Percentiles rank a stretch among this genome's conserved stretches.
Evolutionary conservation across 2,329 filamentous ascomycete species (phyloP).

Genomic region (Fusarium burgessii): DNA sequence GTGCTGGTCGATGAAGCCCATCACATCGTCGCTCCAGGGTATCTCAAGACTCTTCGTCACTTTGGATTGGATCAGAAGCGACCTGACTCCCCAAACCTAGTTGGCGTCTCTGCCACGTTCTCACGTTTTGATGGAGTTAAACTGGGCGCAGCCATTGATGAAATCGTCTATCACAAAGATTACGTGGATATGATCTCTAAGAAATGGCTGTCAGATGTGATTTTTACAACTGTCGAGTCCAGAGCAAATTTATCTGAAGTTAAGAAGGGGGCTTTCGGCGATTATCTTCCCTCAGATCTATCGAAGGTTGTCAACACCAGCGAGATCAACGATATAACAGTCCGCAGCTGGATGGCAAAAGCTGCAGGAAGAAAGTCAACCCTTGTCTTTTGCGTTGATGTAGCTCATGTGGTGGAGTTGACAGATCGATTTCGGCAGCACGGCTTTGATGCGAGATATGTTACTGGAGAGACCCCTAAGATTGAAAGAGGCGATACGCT

Average conservation of each 20-base stretch:
- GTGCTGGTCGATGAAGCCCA: conserved; percentile 96
- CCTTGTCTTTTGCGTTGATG: conserved; percentile 92
- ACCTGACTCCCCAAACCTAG: conserved; percentile 69
- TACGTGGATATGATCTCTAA: conserved; percentile 79
- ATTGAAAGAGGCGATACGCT: conserved; percentile 76
- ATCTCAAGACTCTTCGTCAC: conserved; percentile 80
- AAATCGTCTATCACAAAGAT: conserved; percentile 93
- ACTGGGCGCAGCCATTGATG: conserved; percentile 87
- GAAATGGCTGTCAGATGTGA: conserved; percentile 90
- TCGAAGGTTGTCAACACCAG: conserved; percentile 86
- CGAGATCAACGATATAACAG: conserved; percentile 83
- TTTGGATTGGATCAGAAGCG: conserved; percentile 73
- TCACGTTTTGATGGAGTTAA: conserved; percentile 85
- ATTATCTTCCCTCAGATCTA: conserved; percentile 83
- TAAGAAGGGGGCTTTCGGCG: conserved; percentile 70
- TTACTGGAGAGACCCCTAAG: conserved; percentile 84
- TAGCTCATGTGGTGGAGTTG: conserved; percentile 81
- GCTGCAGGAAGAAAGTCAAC: conserved; percentile 82
- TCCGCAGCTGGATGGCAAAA: conserved; percentile 87
- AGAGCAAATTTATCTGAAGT: conserved; percentile 83
- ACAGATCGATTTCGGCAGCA: conserved; percentile 80
- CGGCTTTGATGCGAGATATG: conserved; percentile 84
- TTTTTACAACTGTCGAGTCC: conserved; percentile 92
- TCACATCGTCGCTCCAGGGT: conserved; percentile 89
- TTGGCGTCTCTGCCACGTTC: conserved; percentile 89